A percentile compares a stretch with the other conserved stretches of the same genome.
phyloP scores from a whole-genome alignment of 176 grass and related monocot species.

The Urochloa ruziziensis region DNA sequence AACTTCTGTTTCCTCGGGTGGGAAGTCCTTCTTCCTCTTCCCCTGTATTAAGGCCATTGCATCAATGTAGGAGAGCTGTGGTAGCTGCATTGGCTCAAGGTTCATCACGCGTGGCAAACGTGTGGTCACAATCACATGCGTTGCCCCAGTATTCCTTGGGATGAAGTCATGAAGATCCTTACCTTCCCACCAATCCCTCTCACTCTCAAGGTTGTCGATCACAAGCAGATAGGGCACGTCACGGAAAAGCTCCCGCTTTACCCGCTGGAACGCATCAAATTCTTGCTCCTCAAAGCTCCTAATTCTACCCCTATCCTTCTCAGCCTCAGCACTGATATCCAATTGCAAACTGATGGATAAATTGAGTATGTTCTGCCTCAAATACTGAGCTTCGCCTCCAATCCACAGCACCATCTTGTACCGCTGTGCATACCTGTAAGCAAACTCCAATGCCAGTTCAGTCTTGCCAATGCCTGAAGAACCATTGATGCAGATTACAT shows the following conservation, averaged over 20 bases:
- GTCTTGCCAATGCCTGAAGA: slow-evolving; percentile 88
- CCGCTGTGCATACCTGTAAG: slow-evolving; percentile 81
- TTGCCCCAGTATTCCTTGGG: slow-evolving; percentile 85
- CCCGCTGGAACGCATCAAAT: slow-evolving; percentile 83
- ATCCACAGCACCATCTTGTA: slow-evolving; percentile 98
- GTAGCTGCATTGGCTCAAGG: slow-evolving; percentile 86
- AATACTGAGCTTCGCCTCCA: slow-evolving; percentile 79
- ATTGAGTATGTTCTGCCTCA: slow-evolving; percentile 93
- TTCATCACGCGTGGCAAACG: slow-evolving; percentile 74
- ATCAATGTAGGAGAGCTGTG: slow-evolving; percentile 61
- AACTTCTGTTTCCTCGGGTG: slow-evolving; percentile 63
- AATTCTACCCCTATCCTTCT: slow-evolving; percentile 90
- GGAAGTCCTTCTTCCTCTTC: slow-evolving; percentile 78
- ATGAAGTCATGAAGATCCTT: slow-evolving; percentile 98
- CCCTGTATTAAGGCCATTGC: slow-evolving; percentile 76
- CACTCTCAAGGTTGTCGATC: slow-evolving; percentile 92
- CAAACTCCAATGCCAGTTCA: slow-evolving; percentile 86
- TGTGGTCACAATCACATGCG: slow-evolving; percentile 79
- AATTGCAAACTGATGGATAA: slow-evolving; percentile 72
- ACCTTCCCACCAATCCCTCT: slow-evolving; percentile 99
- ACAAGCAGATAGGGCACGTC: slow-evolving; percentile 94
- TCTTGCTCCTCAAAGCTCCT: slow-evolving; percentile 97
- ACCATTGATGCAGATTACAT: slow-evolving; percentile 74
- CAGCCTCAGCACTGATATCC: slow-evolving; percentile 86
- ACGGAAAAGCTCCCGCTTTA: slow-evolving; percentile 88